A percentile compares a stretch with the other conserved stretches of the same genome.
These are phyloP conservation scores for Hebeloma cylindrosporum DNA, from an alignment of 768 basidiomycete species.

Conservation along the genomic window DNA sequence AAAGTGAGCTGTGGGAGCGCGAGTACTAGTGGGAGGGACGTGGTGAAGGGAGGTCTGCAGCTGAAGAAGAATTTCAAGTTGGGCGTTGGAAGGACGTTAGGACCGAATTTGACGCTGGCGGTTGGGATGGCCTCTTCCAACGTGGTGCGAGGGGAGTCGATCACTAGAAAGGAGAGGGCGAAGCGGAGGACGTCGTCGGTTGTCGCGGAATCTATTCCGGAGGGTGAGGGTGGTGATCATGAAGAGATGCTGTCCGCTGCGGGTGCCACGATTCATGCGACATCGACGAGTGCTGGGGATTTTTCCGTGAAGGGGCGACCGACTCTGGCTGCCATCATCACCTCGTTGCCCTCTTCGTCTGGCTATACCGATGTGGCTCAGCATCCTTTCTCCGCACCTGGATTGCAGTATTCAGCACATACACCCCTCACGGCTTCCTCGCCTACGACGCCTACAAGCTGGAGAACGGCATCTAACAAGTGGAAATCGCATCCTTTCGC, in stretches of 20 bases:
- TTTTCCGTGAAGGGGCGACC: too few relatives aligned
- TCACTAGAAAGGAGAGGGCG: not conserved
- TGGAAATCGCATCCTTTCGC: slow-evolving; percentile 21
- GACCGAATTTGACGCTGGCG: slow-evolving; percentile 21
- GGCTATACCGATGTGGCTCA: slow-evolving; percentile 2
- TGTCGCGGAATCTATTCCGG: not conserved
- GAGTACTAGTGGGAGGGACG: slow-evolving; percentile 1
- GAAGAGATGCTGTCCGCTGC: slow-evolving; percentile 11
- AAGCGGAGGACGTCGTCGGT: not conserved
- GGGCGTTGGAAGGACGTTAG: slow-evolving; percentile 23
- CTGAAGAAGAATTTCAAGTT: slow-evolving; percentile 25
- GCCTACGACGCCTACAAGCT: not conserved
- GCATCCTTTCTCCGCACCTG: slow-evolving; percentile 12
- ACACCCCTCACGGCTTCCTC: not conserved
- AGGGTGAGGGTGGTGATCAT: slow-evolving; percentile 1
- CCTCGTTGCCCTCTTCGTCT: slow-evolving; percentile 2
- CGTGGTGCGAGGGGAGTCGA: too few relatives aligned
- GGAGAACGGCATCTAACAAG: slow-evolving; percentile 1
- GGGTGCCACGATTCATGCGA: too few relatives aligned
- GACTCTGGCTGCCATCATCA: slow-evolving; percentile 11
- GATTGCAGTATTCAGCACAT: not conserved
- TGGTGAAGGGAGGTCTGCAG: slow-evolving; percentile 9
- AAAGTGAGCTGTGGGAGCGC: too few relatives aligned
- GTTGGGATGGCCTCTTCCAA: too few relatives aligned
- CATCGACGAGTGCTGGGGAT: too few relatives aligned